A percentile compares a stretch with the other conserved stretches of the same genome.
phyloP scores from a whole-genome alignment of 2,329 filamentous ascomycete genomes.

The Xylaria sp. region DNA sequence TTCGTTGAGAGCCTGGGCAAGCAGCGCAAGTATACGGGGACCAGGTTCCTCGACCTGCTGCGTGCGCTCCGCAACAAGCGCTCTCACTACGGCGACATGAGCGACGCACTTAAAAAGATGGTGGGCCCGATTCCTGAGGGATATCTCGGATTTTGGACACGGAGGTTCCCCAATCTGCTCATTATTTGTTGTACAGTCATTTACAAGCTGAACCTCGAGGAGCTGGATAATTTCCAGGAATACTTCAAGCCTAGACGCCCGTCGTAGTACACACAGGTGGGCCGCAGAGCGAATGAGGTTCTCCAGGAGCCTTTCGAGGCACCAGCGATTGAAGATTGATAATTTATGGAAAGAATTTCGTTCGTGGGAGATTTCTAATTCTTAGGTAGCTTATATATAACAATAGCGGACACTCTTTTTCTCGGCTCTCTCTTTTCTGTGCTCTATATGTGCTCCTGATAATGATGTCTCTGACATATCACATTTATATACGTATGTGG shows the following conservation, averaged over 20 bases:
- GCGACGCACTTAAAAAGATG: conserved; percentile 74
- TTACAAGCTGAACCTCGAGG: conserved; percentile 71
- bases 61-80: conserved; percentile 94
- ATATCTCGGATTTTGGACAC: conserved; percentile 86
- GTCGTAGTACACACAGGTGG: conserved; percentile 18
- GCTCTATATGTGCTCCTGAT: not conserved
- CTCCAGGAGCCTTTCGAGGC: not conserved
- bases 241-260: conserved; percentile 64
- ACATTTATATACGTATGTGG: not conserved
- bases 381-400: not conserved
- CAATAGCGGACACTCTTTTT: not conserved
- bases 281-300: not conserved
- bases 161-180: conserved; percentile 80
- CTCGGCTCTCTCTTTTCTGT: not conserved
- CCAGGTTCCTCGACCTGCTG: conserved; percentile 84
- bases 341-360: not conserved
- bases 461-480: not conserved
- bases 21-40: conserved; percentile 93
- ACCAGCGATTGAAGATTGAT: not conserved
- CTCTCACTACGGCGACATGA: conserved; percentile 98
- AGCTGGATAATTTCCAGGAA: conserved; percentile 73
- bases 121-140: conserved; percentile 82
- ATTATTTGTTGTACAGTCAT: conserved; percentile 83
- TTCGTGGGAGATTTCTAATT: not conserved
- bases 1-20: conserved; percentile 93